Base-by-base conservation (phyloP, 768 basidiomycete genomes). In the Panellus pusillus region DNA sequence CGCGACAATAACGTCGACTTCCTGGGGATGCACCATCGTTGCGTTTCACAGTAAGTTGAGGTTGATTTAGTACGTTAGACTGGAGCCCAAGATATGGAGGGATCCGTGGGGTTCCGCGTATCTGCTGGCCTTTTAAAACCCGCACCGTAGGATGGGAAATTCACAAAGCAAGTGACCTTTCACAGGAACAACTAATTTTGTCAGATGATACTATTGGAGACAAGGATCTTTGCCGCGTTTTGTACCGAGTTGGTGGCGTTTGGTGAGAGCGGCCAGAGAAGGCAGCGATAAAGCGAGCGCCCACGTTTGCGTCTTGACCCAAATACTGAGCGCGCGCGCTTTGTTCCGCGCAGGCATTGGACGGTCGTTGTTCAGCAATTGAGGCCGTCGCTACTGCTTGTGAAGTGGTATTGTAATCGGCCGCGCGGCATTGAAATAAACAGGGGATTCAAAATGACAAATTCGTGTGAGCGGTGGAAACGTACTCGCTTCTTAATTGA, bases 1-100 rank as follows among this genome's bases (percentile, higher is more conserved):
- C 55, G 75, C 76, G 50, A 87, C 82, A 58, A 87, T 86, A 52
- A 87, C 72, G 71, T 87, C 86, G 68, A 87, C 86, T 77, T 86
- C 84, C 64, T 85, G 79, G 53, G 83, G 83, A 64, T 84, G 84
- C 58, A 73, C 74, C 75, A 77, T 78, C 20, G 18, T 50, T 9
- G 5, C 8, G 24, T 24, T 24, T 24, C 5, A 9, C n/a, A 40
- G 12, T 15, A 4, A n/a, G 19, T 8, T 14, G 39, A 9, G 19
- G 12, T 9, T n/a, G n/a, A 7, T n/a, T 36, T 39, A 44, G 15
- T 32, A 8, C 37, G 35, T 47, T 35, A 6, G 47, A 6, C 6
- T 31, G 43, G 45, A 35, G 41, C 47, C 47, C 45, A 37, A 37
- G 52, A 51, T 28, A 39, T 19, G 17, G 17, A 47, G 54, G 47